Percentiles rank a stretch among this genome's conserved stretches.
Conservation (phyloP, 129 eudicot genomes). For the Escallonia rubra region DNA sequence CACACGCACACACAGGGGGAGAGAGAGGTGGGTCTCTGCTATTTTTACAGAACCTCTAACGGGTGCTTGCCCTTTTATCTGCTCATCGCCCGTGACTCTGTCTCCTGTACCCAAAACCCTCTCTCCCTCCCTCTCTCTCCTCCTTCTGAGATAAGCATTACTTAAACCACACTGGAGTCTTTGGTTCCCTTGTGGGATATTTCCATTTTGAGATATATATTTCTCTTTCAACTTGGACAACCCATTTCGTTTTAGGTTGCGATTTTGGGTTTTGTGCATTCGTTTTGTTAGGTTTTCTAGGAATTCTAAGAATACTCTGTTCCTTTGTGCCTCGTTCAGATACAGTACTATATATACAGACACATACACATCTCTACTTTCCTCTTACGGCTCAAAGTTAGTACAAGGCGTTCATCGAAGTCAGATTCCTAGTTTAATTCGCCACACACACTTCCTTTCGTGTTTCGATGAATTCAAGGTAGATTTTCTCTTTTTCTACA, state of each 20-base stretch:
- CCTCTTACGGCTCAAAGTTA: conserved; percentile 20
- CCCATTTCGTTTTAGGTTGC: conserved; percentile 28
- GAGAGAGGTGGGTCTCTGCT: conserved; percentile 41
- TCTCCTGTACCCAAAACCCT: conserved; percentile 8
- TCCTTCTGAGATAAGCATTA: neutral
- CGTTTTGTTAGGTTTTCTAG: conserved; percentile 13
- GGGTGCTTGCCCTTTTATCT: conserved; percentile 27
- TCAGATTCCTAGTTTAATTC: conserved; percentile 27
- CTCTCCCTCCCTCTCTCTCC: conserved; percentile 11
- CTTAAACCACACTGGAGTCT: conserved; percentile 10
- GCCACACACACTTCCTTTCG: conserved; percentile 7
- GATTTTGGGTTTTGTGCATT: conserved; percentile 45
- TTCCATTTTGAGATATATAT: conserved; percentile 22
- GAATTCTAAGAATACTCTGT: conserved; percentile 6
- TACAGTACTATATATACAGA: neutral
- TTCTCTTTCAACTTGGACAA: conserved; percentile 17
- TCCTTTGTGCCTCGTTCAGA: neutral
- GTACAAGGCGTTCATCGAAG: conserved; percentile 5
- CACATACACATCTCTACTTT: conserved; percentile 12
- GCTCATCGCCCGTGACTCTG: conserved; percentile 36
- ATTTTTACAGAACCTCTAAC: conserved; percentile 22
- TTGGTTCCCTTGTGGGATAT: conserved; percentile 24
- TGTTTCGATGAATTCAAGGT: conserved; percentile 25
- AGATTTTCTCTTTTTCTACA: conserved; percentile 3
- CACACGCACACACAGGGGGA: conserved; percentile 21